Base-by-base conservation (phyloP, 495 filamentous ascomycete species). In the Aspergillus wentii region DNA sequence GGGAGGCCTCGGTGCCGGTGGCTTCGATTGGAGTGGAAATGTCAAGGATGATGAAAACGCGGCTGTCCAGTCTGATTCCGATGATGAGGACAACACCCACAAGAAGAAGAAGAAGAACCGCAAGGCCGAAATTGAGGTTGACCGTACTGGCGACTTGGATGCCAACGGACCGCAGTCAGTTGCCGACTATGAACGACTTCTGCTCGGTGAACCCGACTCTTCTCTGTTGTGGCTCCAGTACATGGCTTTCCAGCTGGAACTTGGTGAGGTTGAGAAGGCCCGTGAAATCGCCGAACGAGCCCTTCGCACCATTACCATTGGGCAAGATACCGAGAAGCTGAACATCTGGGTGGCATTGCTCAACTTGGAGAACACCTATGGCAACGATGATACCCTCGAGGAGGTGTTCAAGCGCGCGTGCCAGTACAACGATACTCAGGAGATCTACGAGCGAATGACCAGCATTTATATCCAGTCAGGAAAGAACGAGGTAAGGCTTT, bases 271-370 rank as follows among this genome's bases (percentile, higher is more conserved):
- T 18, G 76, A 79, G 26, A 89, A 85, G 58, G 88, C 92, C 6
- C 78, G 92, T 33, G 80, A 89, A 38, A 81, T 95, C 44, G 89
- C 86, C 17, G 84, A 95, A 60, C 83, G 92, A 41, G 92, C 92
- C 9, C 71, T 96, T 38, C 80, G 82, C 48, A 90, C 82, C 8
- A 97, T 97, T 56, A 80, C 83, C 60, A 88, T 91, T 48, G 77
- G 81, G 15, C 87, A 94, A 52, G 80, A 94, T 51, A 72, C 77
- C 1, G 94, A 95, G 60, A 95, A 95, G 68, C 64, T 92, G 51
- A 95, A 95, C 62, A 76, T 95, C 43, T 98, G 92, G 92, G 79
- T 89, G 44, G 94, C 87, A 2, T 76, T 91, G 61, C 74, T 98
- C 43, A 96, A 98, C 64, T 72, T 97, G 44, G 92, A 98, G 60